Base-by-base conservation (phyloP, 345 rosid genomes). In the Pistacia atlantica region DNA sequence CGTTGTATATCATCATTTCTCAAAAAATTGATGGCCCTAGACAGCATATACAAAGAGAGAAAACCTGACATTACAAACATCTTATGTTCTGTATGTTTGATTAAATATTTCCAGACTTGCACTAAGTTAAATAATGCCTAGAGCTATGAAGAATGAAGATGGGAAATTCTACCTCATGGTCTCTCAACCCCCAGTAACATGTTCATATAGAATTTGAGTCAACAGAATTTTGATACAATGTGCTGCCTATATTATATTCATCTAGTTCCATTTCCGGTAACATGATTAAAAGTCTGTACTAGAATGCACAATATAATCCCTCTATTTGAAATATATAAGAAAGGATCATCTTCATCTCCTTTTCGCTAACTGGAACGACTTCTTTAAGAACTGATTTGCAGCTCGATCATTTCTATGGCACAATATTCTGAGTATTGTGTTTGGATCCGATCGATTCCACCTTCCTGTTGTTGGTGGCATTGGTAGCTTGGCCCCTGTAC, bases 371-470 rank as follows among this genome's bases (percentile, higher is more conserved):
- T 89, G 94, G 73, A 95, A 95, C 62, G 92, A 64, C 74, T 86
- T 89, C 82, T 89, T 93, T 56, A 95, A 79, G 81, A 89, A 95
- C 20, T 69, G 88, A 56, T 87, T 90, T 14, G 97, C 96, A 1
- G 80, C 82, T 46, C 87, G 84, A 69, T 93, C 98, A 56, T 91
- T 89, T 81, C 98, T 86, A 78, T 93, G 84, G 82, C 97, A 95
- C 71, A 95, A 78, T 11, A 95, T 90, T 67, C 97, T 87, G 16
- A 93, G 75, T 18, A 92, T 87, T 18, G 96, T 92, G 79, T 93
- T 95, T 0, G 98, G 98, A 88, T 93, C 97, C 2, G 94, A 81
- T 69, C 90, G 81, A 77, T 85, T 87, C 97, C 97, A 95, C 73
- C 87, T 56, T 45, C 94, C 96, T 0, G 94, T 92, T 16, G 93